Conservation (phyloP, 2,329 filamentous ascomycete species). For the Fusarium sp. region DNA sequence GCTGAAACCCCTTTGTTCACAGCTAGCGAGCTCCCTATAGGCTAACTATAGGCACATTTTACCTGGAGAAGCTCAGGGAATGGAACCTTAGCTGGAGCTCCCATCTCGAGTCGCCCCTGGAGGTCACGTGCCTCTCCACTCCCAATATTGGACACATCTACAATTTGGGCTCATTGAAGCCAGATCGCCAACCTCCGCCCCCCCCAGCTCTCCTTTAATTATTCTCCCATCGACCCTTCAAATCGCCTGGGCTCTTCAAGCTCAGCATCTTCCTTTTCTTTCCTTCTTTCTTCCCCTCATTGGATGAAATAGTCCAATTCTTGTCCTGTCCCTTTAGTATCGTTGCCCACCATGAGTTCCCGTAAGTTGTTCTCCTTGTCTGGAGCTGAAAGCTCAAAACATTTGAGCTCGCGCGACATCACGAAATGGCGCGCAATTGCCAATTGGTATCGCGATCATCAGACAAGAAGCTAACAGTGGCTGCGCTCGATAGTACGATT, state of each 20-base stretch:
- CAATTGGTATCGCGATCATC: conserved; percentile 8
- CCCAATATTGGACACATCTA: conserved; percentile 58
- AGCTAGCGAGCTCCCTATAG: neutral
- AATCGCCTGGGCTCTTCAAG: conserved; percentile 52
- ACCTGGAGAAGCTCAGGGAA: conserved; percentile 34
- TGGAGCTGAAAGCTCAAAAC: conserved; percentile 20
- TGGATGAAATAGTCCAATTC: conserved; percentile 55
- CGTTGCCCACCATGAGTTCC: conserved; percentile 64
- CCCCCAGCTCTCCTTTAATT: conserved; percentile 51
- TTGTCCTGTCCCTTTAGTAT: conserved; percentile 48
- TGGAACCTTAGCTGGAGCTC: conserved; percentile 2
- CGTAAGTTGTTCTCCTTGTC: conserved; percentile 55
- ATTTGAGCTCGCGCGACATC: conserved; percentile 32
- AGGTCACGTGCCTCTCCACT: conserved; percentile 50
- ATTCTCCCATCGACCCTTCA: conserved; percentile 47
- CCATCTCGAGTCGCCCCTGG: conserved; percentile 12
- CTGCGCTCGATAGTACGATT: conserved; percentile 79
- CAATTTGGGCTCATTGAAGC: conserved; percentile 55
- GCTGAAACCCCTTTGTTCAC: conserved; percentile 34
- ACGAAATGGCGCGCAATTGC: conserved; percentile 44
- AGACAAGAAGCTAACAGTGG: conserved; percentile 43
- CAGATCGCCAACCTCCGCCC: conserved; percentile 55
- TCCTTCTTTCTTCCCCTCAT: conserved; percentile 48
- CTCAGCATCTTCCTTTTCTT: conserved; percentile 50
- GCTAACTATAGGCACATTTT: neutral